These are phyloP conservation scores for Panus rudis DNA, from an alignment of 768 basidiomycete genomes.

Conservation along the genomic window DNA sequence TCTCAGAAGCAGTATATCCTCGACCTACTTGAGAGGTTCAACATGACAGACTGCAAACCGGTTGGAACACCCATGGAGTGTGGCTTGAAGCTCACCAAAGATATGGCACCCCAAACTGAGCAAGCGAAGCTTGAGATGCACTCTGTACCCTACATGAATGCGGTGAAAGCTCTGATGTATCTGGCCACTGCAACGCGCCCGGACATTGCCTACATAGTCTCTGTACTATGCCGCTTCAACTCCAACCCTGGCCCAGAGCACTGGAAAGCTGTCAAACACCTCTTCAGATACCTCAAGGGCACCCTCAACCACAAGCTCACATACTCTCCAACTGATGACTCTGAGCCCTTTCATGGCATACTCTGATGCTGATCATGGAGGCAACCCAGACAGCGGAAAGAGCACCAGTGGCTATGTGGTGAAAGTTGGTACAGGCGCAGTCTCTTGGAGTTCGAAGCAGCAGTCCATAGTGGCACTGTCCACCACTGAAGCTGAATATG, in stretches of 20 bases:
- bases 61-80: conserved; percentile 6
- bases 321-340: conserved; percentile 6
- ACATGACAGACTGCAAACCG: conserved; percentile 8
- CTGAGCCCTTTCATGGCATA: conserved; percentile 12
- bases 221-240: conserved; percentile 26
- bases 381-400: conserved; percentile 17
- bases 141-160: conserved; percentile 16
- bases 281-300: conserved; percentile 34
- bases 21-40: conserved; percentile 15
- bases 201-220: conserved; percentile 33
- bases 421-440: conserved; percentile 23
- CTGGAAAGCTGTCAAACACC: conserved; percentile 31
- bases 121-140: conserved; percentile 6
- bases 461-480: conserved; percentile 33
- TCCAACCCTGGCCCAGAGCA: conserved; percentile 27
- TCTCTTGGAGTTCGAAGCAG: conserved; percentile 29
- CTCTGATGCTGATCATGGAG: conserved; percentile 20
- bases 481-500: conserved; percentile 33
- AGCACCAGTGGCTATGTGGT: conserved; percentile 29
- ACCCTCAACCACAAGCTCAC: conserved; percentile 19
- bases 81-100: conserved; percentile 2
- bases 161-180: conserved; percentile 31
- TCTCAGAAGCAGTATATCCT: conserved; percentile 18
- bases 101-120: neutral
- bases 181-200: conserved; percentile 27